Conservation (phyloP, 2,329 filamentous ascomycete genomes). For the Fusarium continuum region DNA sequence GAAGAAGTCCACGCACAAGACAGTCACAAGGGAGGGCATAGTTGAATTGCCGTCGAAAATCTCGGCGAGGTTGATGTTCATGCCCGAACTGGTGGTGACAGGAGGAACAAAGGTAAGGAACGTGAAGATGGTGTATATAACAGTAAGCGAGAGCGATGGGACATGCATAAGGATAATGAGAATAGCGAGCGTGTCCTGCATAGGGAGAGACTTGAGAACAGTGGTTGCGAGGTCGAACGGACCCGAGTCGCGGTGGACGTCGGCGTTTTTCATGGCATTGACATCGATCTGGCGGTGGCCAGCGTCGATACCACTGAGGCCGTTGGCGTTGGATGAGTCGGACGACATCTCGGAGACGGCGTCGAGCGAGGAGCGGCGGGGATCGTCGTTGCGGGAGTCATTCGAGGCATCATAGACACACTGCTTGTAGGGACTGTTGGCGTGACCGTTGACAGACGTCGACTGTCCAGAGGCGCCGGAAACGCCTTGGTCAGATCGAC, state of each 20-base stretch:
- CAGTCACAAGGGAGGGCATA: constrained; percentile 85
- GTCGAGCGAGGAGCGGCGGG: constrained; percentile 60
- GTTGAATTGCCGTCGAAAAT: constrained; percentile 89
- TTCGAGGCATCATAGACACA: constrained; percentile 46
- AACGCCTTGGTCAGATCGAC: constrained; percentile 46
- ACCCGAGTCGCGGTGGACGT: constrained; percentile 75
- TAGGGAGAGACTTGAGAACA: constrained; percentile 87
- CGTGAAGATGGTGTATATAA: constrained; percentile 92
- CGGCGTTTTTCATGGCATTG: constrained; percentile 72
- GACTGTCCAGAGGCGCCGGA: constrained; percentile 47
- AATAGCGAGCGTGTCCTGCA: constrained; percentile 95
- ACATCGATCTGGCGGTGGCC: constrained; percentile 74
- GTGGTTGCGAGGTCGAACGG: constrained; percentile 82
- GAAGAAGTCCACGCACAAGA: constrained; percentile 83
- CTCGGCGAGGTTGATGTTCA: constrained; percentile 86
- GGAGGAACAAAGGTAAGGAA: constrained; percentile 92
- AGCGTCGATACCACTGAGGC: constrained; percentile 54
- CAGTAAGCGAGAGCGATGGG: constrained; percentile 84
- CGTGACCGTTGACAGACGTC: constrained; percentile 40
- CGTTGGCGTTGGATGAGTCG: constrained; percentile 58
- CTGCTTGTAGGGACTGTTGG: constrained; percentile 51
- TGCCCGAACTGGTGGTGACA: constrained; percentile 77
- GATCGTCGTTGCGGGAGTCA: constrained; percentile 55
- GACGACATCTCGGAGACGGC: constrained; percentile 64
- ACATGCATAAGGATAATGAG: constrained; percentile 95